phyloP scores from a whole-genome alignment of 352 stramenopile species.

The Phytophthora meadii region DNA sequence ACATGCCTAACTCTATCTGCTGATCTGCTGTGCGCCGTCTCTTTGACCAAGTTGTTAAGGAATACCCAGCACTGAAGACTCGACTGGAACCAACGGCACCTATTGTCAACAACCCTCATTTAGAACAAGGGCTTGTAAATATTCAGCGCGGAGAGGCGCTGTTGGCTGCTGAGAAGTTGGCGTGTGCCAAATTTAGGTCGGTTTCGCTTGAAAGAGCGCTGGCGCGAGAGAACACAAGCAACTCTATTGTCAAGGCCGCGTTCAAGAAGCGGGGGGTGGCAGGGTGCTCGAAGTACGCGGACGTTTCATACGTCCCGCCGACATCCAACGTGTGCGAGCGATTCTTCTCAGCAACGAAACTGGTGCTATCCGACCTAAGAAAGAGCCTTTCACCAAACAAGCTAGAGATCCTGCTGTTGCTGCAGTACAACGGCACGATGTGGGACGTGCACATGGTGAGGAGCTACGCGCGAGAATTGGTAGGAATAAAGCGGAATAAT shows the following conservation, averaged over 20 bases:
- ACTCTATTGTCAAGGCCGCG: not conserved
- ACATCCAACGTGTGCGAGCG: not conserved
- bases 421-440: too few species aligned
- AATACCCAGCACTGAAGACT: not conserved
- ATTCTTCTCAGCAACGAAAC: not conserved
- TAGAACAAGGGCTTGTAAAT: not conserved
- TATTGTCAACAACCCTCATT: not conserved
- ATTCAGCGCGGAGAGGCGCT: not conserved
- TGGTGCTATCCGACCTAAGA: not conserved
- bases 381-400: not conserved
- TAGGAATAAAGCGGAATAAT: too few species aligned
- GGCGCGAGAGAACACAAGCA: not conserved
- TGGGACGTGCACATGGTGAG: too few species aligned
- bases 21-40: not conserved
- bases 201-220: not conserved
- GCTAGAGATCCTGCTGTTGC: not conserved
- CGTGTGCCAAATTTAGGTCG: not conserved
- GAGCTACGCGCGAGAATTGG: too few species aligned
- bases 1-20: not conserved
- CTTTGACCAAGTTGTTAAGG: not conserved
- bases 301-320: not conserved
- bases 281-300: not conserved
- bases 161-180: too few species aligned
- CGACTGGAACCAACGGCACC: not conserved
- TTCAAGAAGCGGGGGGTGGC: not conserved